Percentiles rank a stretch among this genome's conserved stretches.
Conservation (phyloP, 1,284 basidiomycete species). For the Tilletia horrida region DNA sequence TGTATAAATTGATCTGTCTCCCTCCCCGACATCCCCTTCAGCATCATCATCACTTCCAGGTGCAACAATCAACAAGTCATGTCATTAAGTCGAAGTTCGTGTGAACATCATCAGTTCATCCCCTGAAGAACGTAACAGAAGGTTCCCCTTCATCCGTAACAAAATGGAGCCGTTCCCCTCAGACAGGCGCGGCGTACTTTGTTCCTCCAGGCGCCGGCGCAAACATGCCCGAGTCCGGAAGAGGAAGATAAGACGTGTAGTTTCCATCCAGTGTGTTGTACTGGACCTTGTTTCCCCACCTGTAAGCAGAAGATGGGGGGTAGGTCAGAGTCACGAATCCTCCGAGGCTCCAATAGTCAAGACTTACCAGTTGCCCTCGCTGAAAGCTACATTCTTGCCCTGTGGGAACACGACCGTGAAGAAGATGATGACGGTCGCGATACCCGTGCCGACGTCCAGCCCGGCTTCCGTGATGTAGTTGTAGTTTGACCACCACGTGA, state of each 20-base stretch:
- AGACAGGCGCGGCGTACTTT: background rate
- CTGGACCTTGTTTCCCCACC: conserved; percentile 50
- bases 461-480: conserved; percentile 49
- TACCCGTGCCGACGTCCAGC: conserved; percentile 47
- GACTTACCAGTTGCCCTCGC: conserved; percentile 52
- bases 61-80: too few relatives aligned
- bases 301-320: too few relatives aligned
- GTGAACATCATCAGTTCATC: too few relatives aligned
- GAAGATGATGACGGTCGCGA: conserved; percentile 50
- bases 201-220: conserved; percentile 12
- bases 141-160: too few relatives aligned
- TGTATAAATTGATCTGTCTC: too few relatives aligned
- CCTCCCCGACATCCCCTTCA: too few relatives aligned
- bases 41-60: too few relatives aligned
- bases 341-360: too few relatives aligned
- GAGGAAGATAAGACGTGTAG: background rate
- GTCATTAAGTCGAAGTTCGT: too few relatives aligned
- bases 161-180: background rate
- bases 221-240: background rate
- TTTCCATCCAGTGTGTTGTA: conserved; percentile 39
- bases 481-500: conserved; percentile 52
- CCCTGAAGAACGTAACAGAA: too few relatives aligned
- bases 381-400: conserved; percentile 33
- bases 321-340: too few relatives aligned
- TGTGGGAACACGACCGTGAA: conserved; percentile 31